phyloP scores from a whole-genome alignment of 1,284 basidiomycete genomes.

The Heterobasidion occidentale region DNA sequence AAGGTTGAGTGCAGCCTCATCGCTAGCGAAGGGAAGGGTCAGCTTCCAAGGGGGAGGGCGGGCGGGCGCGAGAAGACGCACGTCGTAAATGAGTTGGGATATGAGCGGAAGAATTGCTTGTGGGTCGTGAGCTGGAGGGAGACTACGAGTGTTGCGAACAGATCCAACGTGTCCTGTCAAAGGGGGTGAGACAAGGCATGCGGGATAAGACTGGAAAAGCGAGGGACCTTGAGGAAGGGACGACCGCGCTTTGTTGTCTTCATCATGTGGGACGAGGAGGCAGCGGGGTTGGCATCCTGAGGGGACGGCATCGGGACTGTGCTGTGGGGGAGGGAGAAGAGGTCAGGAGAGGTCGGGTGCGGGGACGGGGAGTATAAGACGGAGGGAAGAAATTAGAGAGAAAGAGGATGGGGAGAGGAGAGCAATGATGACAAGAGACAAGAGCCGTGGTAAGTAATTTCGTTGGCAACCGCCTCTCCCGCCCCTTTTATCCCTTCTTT shows the following conservation, averaged over 20 bases:
- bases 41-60: conserved; percentile 4
- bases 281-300: conserved; percentile 23
- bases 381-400: not conserved
- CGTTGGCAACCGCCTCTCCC: conserved; percentile 11
- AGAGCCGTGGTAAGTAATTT: conserved; percentile 7
- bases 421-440: conserved; percentile 1
- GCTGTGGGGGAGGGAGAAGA: not conserved
- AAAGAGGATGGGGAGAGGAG: conserved; percentile 3
- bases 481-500: not conserved
- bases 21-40: conserved; percentile 39
- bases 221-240: conserved; percentile 81
- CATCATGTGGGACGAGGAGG: conserved; percentile 86
- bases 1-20: conserved; percentile 92
- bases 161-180: conserved; percentile 88
- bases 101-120: conserved; percentile 94
- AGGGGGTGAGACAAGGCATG: conserved; percentile 6
- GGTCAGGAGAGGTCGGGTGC: not conserved
- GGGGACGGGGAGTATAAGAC: not conserved
- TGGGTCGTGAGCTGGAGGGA: conserved; percentile 86
- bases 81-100: conserved; percentile 95
- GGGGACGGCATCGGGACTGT: conserved; percentile 10
- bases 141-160: conserved; percentile 95
- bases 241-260: conserved; percentile 92
- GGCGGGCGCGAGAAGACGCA: conserved; percentile 40
- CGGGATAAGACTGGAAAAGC: conserved; percentile 3